A percentile compares a stretch with the other conserved stretches of the same genome.
Conservation (phyloP, 2,329 filamentous ascomycete genomes). For the Aureobasidium subglaciale region DNA sequence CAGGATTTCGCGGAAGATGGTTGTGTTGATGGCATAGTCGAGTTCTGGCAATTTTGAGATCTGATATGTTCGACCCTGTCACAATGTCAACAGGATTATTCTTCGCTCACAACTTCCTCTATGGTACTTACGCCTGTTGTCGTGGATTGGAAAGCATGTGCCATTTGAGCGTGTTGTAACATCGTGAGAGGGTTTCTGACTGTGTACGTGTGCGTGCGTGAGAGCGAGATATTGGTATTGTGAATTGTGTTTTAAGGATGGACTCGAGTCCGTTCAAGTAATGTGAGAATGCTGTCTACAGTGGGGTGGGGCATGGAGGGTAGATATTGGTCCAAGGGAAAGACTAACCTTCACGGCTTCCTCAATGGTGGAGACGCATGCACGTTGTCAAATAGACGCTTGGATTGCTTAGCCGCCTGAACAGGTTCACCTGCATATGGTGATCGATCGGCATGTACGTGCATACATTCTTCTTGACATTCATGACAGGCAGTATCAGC, state of each 20-base stretch:
- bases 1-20: not conserved
- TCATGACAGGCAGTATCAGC: not conserved
- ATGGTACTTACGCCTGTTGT: not conserved
- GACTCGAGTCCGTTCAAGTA: not conserved
- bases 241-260: not conserved
- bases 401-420: slow-evolving; percentile 5
- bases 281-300: not conserved
- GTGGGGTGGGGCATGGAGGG: not conserved
- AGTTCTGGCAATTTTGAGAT: slow-evolving; percentile 7
- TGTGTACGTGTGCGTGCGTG: not conserved
- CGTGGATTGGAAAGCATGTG: slow-evolving; percentile 1
- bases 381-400: slow-evolving; percentile 12
- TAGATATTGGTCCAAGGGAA: not conserved
- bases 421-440: slow-evolving; percentile 8
- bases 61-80: slow-evolving; percentile 8
- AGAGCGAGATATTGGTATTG: not conserved
- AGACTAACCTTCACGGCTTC: not conserved
- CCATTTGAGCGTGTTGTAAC: slow-evolving; percentile 10
- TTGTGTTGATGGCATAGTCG: not conserved
- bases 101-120: not conserved
- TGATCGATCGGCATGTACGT: slow-evolving; percentile 5
- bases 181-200: not conserved
- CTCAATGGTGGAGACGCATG: slow-evolving; percentile 10
- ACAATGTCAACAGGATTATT: not conserved
- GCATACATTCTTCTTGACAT: slow-evolving; percentile 1